Evolutionary conservation across 2,329 filamentous ascomycete genomes (phyloP), one percentile per base, ranked within the genome.

Genomic region (Calonectria fujianensis): DNA sequence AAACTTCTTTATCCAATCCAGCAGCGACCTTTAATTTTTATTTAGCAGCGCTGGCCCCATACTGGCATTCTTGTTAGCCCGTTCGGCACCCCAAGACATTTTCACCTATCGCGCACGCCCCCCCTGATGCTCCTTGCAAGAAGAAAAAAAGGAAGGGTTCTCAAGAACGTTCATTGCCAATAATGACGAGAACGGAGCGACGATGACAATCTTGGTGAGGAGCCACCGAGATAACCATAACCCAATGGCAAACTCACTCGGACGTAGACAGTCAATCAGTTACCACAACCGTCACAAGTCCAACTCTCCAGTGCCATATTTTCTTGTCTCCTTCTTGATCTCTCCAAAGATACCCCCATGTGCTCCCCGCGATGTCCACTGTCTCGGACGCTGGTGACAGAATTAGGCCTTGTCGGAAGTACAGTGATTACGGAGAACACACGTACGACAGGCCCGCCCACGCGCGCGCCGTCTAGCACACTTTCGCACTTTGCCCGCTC

Each of bases 391-490:
- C 52, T 67, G 72, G 61, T 67, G 61, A 67, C 61, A 67, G 67
- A 54, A 39, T 52, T 29, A 50, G 72, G 61, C 63, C 72, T 67
- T 39, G 66, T 73, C 71, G 31, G 61, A 74, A 27, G 48, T 69
- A 73, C 65, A 64, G 70, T 69, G 52, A 72, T 50, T 70, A 74
- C 72, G 41, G 59, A 54, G 50, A 20, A 66, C 52, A 67, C 52
- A 63, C 67, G 61, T 67, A 74, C 67, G 50, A 66, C 67, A 59
- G 72, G 52, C 61, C 72, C 66, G 63, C 68, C 41, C 61, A 52
- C 67, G 24, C 66, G 37, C 48, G 18, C 37, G 39, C 51, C 52
- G 32, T 35, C 72, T 66, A 27, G 50, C 59, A 59, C 66, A 57
- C 70, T 52, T 48, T 69, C 24, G 45, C 41, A 59, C 71, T 48